Evolutionary conservation across 805 yeast species (phyloP), one percentile per base, ranked within the genome.

Genomic region (Schizosaccharomyces japonicus): DNA sequence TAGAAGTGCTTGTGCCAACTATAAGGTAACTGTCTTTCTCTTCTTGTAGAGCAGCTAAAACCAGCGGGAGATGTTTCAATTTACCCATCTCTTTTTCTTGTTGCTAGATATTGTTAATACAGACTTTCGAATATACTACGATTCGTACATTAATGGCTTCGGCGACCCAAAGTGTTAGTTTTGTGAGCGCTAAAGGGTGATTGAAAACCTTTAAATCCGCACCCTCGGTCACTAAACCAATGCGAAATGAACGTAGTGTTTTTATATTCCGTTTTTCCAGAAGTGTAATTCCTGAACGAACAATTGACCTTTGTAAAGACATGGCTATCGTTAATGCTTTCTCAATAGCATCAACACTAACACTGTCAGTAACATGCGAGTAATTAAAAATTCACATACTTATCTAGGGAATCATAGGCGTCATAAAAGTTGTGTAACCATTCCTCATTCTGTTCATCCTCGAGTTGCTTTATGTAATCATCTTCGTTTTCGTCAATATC

Each of bases 191-290:
- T 50, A 90, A 63, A 3, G 98, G 98, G 60, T 90, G 92, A 54
- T 71, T 71, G 61, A 83, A 87, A 47, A 81, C 63, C 27, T 68
- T 72, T 26, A 82, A 65, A 55, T 82, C 90, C 3, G 92, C 90
- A 1, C 84, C 93, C 25, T 85, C 96, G 52, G 78, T 81, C 39
- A 92, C 61, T 7, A 90, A 94, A 44, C 92, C 92, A 45, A 90
- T 67, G 50, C 95, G 67, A 59, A 80, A 90, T 17, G 82, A 69
- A 45, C 84, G 68, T 50, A 90, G 67, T 57, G 82, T 80, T 55
- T 80, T 83, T 48, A 87, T 72, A 56, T 78, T 66, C 52, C 77
- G 73, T 55, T 87, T 76, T 56, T 90, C 95, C 52, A 90, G 67
- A 11, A 87, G 69, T n/a, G 87, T 82, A 60, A 79, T 79, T 2